Conservation (phyloP, 176 grass and related monocot genomes). For the Lolium rigidum region DNA sequence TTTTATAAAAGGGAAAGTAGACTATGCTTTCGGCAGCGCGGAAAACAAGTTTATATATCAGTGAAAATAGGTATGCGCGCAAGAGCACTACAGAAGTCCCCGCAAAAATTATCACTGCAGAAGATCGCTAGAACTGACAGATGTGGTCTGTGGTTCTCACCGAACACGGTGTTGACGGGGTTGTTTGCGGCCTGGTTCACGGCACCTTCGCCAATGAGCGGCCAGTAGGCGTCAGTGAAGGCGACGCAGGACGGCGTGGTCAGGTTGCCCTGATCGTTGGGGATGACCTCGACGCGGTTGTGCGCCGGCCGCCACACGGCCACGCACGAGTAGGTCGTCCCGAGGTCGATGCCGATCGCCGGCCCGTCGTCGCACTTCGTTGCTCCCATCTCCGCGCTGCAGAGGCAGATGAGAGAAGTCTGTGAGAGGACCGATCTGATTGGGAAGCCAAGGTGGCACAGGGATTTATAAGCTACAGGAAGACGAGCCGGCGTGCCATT, state of each 20-base stretch:
- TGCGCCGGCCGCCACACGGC: constrained; percentile 62
- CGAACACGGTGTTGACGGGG: constrained; percentile 77
- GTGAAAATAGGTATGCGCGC: not conserved
- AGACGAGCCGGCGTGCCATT: not conserved
- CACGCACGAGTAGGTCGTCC: constrained; percentile 93
- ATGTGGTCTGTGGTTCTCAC: too few species aligned
- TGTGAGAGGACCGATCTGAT: not conserved
- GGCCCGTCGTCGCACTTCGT: constrained; percentile 51
- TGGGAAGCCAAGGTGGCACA: not conserved
- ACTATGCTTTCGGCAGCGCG: too few species aligned
- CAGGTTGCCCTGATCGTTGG: constrained; percentile 27
- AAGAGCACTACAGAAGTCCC: too few species aligned
- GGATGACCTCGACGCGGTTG: constrained; percentile 26
- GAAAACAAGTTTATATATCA: too few species aligned
- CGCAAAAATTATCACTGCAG: too few species aligned
- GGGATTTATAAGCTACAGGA: not conserved
- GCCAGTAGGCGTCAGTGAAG: not conserved
- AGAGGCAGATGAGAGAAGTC: not conserved
- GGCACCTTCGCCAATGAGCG: not conserved
- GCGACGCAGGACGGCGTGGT: constrained; percentile 9
- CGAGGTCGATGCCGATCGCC: constrained; percentile 93
- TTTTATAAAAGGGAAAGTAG: too few species aligned
- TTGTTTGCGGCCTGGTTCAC: constrained; percentile 58
- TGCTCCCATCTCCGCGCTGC: not conserved
- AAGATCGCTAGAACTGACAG: too few species aligned